Conservation (phyloP, 2,329 filamentous ascomycete genomes). For the Sclerotiophoma versabilis region DNA sequence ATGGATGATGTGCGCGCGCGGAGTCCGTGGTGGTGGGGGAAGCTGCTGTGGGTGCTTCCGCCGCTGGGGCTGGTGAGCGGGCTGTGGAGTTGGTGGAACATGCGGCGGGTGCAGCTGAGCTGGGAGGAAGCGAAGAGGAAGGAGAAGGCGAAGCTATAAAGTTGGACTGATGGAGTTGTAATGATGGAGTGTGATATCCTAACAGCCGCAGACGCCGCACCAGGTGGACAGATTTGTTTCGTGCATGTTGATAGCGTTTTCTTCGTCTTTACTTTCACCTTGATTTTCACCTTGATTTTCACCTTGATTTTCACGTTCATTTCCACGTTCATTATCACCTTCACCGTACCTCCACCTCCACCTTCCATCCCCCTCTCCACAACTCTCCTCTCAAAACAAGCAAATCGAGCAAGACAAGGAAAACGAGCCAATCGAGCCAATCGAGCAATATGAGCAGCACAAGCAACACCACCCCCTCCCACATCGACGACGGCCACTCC, state of each 20-base stretch:
- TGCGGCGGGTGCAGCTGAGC: conserved; percentile 70
- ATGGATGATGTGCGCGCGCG: conserved; percentile 67
- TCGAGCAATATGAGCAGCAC: conserved; percentile 30
- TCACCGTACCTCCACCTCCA: not conserved
- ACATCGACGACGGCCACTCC: conserved; percentile 33
- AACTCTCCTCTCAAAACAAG: not conserved
- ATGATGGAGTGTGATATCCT: conserved; percentile 20
- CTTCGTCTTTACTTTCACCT: not conserved
- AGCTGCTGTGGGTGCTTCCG: conserved; percentile 71
- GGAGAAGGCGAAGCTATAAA: conserved; percentile 66
- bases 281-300: conserved; percentile 7
- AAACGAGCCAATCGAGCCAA: too few species aligned
- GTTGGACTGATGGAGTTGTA: not conserved
- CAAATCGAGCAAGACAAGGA: too few species aligned
- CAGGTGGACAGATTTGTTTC: too few species aligned
- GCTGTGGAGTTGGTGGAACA: conserved; percentile 75
- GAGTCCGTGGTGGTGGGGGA: conserved; percentile 87
- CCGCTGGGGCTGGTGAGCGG: conserved; percentile 75
- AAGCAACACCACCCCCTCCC: conserved; percentile 28
- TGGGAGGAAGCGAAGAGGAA: conserved; percentile 69
- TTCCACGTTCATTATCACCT: not conserved
- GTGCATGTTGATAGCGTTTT: too few species aligned
- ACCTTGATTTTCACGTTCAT: conserved; percentile 2
- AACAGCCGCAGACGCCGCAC: too few species aligned
- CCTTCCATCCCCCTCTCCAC: not conserved